phyloP scores from a whole-genome alignment of 2,329 filamentous ascomycete genomes.

The Sclerotinia trifoliorum region DNA sequence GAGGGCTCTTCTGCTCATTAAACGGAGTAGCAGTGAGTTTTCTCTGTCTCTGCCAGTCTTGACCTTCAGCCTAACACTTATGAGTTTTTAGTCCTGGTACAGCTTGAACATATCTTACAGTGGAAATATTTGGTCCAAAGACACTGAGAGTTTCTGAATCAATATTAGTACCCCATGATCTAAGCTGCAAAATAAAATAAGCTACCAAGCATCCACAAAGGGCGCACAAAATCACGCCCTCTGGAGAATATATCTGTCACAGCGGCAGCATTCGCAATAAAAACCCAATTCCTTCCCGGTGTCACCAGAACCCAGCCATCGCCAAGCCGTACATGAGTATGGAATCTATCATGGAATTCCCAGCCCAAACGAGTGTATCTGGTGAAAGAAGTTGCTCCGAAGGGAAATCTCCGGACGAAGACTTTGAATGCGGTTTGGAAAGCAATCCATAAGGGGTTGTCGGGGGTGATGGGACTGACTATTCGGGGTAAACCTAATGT shows the following conservation, averaged over 20 bases:
- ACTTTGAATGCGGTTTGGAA: constrained; percentile 4
- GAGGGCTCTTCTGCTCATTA: constrained; percentile 44
- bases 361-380: constrained; percentile 11
- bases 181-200: not conserved
- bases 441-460: constrained; percentile 21
- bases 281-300: constrained; percentile 7
- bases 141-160: constrained; percentile 5
- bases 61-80: constrained; percentile 14
- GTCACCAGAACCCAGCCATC: constrained; percentile 13
- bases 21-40: constrained; percentile 44
- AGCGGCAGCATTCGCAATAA: constrained; percentile 9
- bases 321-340: constrained; percentile 5
- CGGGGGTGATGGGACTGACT: constrained; percentile 12
- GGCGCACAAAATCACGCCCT: not conserved
- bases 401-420: constrained; percentile 11
- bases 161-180: not conserved
- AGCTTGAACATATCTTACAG: constrained; percentile 1
- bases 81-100: not conserved
- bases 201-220: constrained; percentile 14
- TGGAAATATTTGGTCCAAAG: constrained; percentile 13
- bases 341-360: constrained; percentile 16
- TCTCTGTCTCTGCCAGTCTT: constrained; percentile 46
- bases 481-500: not conserved
- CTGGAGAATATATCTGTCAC: constrained; percentile 12
- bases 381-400: constrained; percentile 10